Base-by-base conservation (phyloP, 257 asterid genomes). In the Salvia rosmarinus region DNA sequence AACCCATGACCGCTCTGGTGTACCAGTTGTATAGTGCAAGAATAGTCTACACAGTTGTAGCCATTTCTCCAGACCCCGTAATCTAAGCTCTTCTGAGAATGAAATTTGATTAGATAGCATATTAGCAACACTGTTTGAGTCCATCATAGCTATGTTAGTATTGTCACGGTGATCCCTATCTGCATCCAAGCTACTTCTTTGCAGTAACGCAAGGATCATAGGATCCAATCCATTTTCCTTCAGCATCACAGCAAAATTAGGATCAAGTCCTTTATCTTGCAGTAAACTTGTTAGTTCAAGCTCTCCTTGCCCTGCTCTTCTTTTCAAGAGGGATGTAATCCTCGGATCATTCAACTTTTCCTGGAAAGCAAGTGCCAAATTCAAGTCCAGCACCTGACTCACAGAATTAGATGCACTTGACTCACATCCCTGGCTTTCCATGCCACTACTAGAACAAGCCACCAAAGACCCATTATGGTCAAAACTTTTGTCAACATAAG, bases 191-290 rank as follows among this genome's bases (percentile, higher is more conserved):
- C 99, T 95, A 81, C 98, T 95, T 80, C 99, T 83, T 78, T 95
- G 98, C 77, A 95, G 91, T 77, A 95, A 85, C 1, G 99, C 99
- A 80, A 95, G 98, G 81, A 95, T 95, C 90, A 79, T 95, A 66
- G 99, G 99, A 78, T 95, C 99, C 78, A 90, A 74, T 68, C 98
- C 98, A 66, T 92, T 92, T 87, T 91, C 99, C 88, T 95, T 95
- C 78, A 95, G 88, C 99, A 95, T 95, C 78, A 95, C 92, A 60
- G 97, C 98, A 79, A 95, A 95, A 86, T 95, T 95, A 81, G 99
- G 98, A 82, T 95, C 99, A 21, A 95, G 88, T 23, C 99, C 99
- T 82, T 95, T 95, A 82, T 95, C 90, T 71, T 89, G 96, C 85
- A 95, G 84, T 77, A 95, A 86, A 80, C 55, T 90, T 79, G 96